Base-by-base conservation (phyloP, 352 stramenopile species). In the Phytophthora nicotianae region DNA sequence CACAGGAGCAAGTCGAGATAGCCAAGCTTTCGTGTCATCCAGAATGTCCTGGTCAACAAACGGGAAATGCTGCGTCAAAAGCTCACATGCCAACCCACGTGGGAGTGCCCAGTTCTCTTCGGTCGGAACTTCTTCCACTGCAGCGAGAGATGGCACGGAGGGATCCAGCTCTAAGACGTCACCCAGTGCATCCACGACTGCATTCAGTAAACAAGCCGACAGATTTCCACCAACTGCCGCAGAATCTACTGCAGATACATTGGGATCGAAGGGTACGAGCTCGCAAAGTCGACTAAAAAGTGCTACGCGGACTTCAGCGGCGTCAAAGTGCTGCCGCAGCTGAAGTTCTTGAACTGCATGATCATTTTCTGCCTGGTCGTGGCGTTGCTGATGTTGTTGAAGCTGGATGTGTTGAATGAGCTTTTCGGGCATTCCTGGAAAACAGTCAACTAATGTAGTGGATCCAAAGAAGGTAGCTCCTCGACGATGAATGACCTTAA, bases 161-260 rank as follows among this genome's bases (percentile, higher is more conserved):
- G 66, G 41, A 37, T 90, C 83, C 14, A 90, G 55, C 58, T 92
- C 83, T 14, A 90, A 58, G 5, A 88, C 37, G 51, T 92, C 83
- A n/a, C 77, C 76, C 2, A 92, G 57, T 21, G 86, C 59, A 52
- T 92, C 83, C 4, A 90, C 41, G 5, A 88, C 33, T 1, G 72
- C 72, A 62, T 82, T 75, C 21, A 79, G n/a, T 14, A 74, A 57
- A 41, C 70, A 78, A 20, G 68, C 51, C 21, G 71, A 76, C 10
- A 89, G 27, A 59, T 87, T 88, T 16, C 74, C 74, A 9, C 47
- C 50, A 6, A 70, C 45, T 11, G 48, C 21, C 7, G 50, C 27
- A 1, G 23, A 48, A 7, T 54, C 23, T 0, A 54, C 42, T 9
- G 27, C 6, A n/a, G 20, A 1, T 10, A 4, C 38, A 21, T 53